Evolutionary conservation across 768 basidiomycete species (phyloP).

Genomic region (Russula ochroleuca): DNA sequence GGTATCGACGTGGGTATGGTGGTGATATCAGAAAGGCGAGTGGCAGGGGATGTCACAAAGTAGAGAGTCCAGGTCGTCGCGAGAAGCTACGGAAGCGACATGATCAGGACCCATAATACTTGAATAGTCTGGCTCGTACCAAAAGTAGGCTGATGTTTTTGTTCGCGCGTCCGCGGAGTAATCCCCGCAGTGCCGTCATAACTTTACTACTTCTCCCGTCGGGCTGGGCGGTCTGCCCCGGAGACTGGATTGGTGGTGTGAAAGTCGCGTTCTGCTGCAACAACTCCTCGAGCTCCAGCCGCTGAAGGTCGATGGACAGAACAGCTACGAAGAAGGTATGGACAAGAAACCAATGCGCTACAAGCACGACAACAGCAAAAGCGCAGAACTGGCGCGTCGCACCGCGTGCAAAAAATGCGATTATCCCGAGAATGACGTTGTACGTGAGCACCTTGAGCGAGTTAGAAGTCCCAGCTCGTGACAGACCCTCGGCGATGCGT

Average conservation of each 20-base stretch:
- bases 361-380: slow-evolving; percentile 89
- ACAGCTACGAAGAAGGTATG: slow-evolving; percentile 96
- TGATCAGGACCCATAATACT: slow-evolving; percentile 2
- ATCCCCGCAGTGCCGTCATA: slow-evolving; percentile 39
- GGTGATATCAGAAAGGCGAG: slow-evolving; percentile 27
- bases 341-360: slow-evolving; percentile 96
- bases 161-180: slow-evolving; percentile 61
- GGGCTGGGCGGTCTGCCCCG: slow-evolving; percentile 28
- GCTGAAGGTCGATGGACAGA: slow-evolving; percentile 91
- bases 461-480: slow-evolving; percentile 84
- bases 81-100: slow-evolving; percentile 52
- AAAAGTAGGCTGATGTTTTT: slow-evolving; percentile 80
- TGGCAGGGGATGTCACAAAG: slow-evolving; percentile 57
- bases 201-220: slow-evolving; percentile 45
- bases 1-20: slow-evolving; percentile 18
- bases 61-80: slow-evolving; percentile 73
- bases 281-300: slow-evolving; percentile 88
- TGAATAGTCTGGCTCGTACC: slow-evolving; percentile 39
- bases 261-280: slow-evolving; percentile 65
- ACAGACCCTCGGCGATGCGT: slow-evolving; percentile 87
- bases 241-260: slow-evolving; percentile 41
- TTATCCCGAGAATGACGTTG: slow-evolving; percentile 70
- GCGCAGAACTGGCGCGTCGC: slow-evolving; percentile 90
- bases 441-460: slow-evolving; percentile 89
- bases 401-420: slow-evolving; percentile 69